These are phyloP conservation scores for Xylariaceae sp. DNA, from an alignment of 2,329 filamentous ascomycete species.

Conservation along the genomic window DNA sequence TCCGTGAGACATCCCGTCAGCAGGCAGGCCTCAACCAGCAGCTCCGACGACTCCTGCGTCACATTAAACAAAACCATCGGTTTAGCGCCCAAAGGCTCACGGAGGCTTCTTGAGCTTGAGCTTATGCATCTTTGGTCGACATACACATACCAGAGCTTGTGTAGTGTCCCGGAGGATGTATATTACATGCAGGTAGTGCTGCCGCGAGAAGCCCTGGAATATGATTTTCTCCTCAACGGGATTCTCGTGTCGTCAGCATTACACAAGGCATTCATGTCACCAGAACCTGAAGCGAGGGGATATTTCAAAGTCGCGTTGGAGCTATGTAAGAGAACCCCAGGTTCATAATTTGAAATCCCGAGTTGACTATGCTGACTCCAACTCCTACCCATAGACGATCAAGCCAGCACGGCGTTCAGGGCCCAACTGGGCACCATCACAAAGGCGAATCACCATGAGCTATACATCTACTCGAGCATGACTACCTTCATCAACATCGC, in stretches of 20 bases:
- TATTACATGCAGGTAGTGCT: constrained; percentile 30
- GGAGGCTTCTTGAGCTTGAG: constrained; percentile 38
- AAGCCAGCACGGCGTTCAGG: constrained; percentile 28
- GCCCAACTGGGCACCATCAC: constrained; percentile 23
- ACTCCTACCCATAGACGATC: constrained; percentile 17
- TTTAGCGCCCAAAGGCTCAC: constrained; percentile 11
- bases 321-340: constrained; percentile 18
- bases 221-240: constrained; percentile 36
- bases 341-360: too few relatives aligned
- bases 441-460: constrained; percentile 21
- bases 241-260: constrained; percentile 31
- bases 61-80: constrained; percentile 2
- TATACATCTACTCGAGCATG: constrained; percentile 29
- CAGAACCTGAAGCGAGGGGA: constrained; percentile 12
- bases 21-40: constrained; percentile 3
- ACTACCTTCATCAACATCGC: constrained; percentile 24
- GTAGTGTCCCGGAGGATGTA: constrained; percentile 33
- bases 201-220: constrained; percentile 31
- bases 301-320: constrained; percentile 30
- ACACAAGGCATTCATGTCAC: constrained; percentile 24
- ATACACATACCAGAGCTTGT: constrained; percentile 36
- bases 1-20: background rate
- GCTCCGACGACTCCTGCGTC: background rate
- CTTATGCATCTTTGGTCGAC: constrained; percentile 49
- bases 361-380: too few relatives aligned